A percentile compares a stretch with the other conserved stretches of the same genome.
phyloP scores from a whole-genome alignment of 2,329 filamentous ascomycete genomes.

The Fusarium sp. region DNA sequence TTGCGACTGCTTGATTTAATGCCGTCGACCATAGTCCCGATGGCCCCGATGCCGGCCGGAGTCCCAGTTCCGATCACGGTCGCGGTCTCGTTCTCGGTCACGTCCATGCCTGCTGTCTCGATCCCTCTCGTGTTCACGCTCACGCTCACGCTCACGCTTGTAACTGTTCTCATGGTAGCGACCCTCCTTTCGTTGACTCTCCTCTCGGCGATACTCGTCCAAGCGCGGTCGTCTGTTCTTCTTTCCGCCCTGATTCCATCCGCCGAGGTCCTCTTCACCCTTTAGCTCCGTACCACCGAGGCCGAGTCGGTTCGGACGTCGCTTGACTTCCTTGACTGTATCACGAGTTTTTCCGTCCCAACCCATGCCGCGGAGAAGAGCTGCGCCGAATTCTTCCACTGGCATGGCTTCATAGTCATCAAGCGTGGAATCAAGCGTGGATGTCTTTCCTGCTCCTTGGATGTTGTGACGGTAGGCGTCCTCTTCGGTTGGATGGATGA shows the following conservation, averaged over 20 bases:
- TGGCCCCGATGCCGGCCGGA: conserved; percentile 36
- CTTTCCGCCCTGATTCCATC: conserved; percentile 78
- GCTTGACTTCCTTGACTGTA: conserved; percentile 69
- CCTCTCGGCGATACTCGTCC: conserved; percentile 59
- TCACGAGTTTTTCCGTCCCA: conserved; percentile 79
- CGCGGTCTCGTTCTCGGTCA: conserved; percentile 40
- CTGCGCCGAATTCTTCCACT: conserved; percentile 93
- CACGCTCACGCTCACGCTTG: conserved; percentile 54
- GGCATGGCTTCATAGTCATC: conserved; percentile 90
- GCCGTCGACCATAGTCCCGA: conserved; percentile 36
- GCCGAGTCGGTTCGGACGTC: conserved; percentile 82
- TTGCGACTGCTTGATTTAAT: conserved; percentile 18
- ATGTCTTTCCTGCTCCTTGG: conserved; percentile 75
- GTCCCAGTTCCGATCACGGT: conserved; percentile 33
- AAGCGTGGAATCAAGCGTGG: conserved; percentile 76
- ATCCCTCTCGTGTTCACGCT: conserved; percentile 51
- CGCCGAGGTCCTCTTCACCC: conserved; percentile 76
- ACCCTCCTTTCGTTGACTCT: conserved; percentile 56
- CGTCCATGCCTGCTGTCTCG: conserved; percentile 50
- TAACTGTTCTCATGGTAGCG: conserved; percentile 56
- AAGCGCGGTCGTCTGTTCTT: conserved; percentile 56
- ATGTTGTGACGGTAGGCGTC: conserved; percentile 78
- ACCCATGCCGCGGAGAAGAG: conserved; percentile 90
- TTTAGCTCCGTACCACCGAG: conserved; percentile 88
- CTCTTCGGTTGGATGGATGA: conserved; percentile 68